Evolutionary conservation across 1,139 yeast genomes (phyloP), one percentile per base, ranked within the genome.

Genomic region (Magnusiomyces magnusii): DNA sequence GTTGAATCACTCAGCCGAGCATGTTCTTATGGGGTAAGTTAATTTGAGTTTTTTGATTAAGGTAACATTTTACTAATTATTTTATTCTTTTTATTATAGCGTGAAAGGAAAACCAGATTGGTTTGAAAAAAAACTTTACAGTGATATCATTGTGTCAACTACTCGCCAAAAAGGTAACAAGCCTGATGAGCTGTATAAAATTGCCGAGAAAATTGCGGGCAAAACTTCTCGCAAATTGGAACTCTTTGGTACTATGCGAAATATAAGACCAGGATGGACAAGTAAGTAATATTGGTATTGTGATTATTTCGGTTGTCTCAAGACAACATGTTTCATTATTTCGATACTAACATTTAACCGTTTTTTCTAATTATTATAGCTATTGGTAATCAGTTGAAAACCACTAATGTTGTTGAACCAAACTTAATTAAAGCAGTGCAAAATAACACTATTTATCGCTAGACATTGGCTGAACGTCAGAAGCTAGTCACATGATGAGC

Each of bases 1-100:
- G 98, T 76, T 92, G 56, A 92, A 92, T 69, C 98, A 92, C 71
- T 88, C 97, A 0, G 92, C 92, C 67, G 98, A 92, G 71, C 97
- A 92, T 70, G 76, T 90, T 53, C 73, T 92, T 15, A 88, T 92
- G 31, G 98, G 96, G 72, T 71, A 60, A 53, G 71, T 23, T 24
- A 9, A 13, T 41, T 23, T 3, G 15, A 24, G 36, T 23, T 39
- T 39, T 52, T 41, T n/a, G n/a, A n/a, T n/a, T n/a, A n/a, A n/a
- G n/a, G n/a, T n/a, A 21, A n/a, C 24, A 15, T 50, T 50, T 5
- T 17, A 2, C 31, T n/a, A 28, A 31, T 28, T 15, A 24, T 47
- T 24, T 47, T 15, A 1, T 42, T 53, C 23, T 51, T 24, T 10
- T 21, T 24, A 47, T 19, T 42, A 13, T 47, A 63, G 78, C 0